Evolutionary conservation across 768 basidiomycete species (phyloP).

Genomic region (Pisolithus marmoratus): DNA sequence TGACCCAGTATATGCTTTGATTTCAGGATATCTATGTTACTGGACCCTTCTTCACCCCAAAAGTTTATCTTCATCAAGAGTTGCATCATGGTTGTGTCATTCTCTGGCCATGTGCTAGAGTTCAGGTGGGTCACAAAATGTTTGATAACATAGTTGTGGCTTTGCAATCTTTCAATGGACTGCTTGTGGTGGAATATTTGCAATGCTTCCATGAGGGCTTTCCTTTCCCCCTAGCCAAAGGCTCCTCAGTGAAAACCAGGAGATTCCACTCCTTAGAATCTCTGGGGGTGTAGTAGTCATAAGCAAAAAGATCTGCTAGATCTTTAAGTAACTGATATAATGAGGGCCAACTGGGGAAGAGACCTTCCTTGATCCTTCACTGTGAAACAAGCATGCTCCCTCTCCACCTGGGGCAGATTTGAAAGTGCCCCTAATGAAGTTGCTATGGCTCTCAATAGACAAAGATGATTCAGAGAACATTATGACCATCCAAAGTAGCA

Average conservation of each 20-base stretch:
- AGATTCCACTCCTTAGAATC: not conserved
- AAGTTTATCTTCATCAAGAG: not conserved
- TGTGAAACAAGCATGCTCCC: not conserved
- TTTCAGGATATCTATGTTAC: not conserved
- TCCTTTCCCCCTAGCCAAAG: no score
- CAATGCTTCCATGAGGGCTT: not conserved
- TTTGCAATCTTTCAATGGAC: not conserved
- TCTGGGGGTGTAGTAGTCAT: not conserved
- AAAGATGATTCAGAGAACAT: slow-evolving; percentile 2
- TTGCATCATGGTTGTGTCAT: not conserved
- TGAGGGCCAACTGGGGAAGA: not conserved
- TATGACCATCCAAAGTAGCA: slow-evolving; percentile 11
- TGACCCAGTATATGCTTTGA: not conserved
- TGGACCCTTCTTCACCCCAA: not conserved
- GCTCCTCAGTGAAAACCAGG: not conserved
- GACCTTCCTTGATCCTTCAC: not conserved
- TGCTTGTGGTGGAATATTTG: not conserved
- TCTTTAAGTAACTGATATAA: not conserved
- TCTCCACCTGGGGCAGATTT: not conserved
- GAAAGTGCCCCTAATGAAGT: not conserved
- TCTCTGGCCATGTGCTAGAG: not conserved
- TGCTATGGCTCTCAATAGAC: not conserved
- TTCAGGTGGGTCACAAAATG: not conserved
- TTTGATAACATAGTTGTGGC: not conserved
- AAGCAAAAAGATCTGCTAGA: not conserved